Evolutionary conservation across 1,139 yeast genomes (phyloP).

Genomic region (Kurtzmaniella quercitrusa): DNA sequence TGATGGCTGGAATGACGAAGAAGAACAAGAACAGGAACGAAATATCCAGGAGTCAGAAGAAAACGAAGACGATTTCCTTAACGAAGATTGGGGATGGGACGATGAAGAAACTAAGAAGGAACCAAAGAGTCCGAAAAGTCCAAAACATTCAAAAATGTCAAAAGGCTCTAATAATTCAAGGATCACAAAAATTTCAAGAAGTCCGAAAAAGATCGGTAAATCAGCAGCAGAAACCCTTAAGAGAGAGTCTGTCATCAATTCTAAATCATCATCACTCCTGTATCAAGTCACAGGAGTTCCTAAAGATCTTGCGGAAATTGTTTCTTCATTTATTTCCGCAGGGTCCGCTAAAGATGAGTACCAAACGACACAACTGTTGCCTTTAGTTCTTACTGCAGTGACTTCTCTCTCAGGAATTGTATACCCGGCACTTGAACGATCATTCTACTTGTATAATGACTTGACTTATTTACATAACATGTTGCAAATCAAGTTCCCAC

Average conservation of each 20-base stretch:
- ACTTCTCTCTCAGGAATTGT: constrained; percentile 27
- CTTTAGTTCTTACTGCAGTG: constrained; percentile 17
- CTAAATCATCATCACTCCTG: not conserved
- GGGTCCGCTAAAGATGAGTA: not conserved
- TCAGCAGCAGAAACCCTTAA: not conserved
- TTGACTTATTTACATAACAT: constrained; percentile 19
- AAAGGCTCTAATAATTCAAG: not conserved
- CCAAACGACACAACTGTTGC: not conserved
- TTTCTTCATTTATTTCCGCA: not conserved
- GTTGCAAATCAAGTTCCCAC: not conserved
- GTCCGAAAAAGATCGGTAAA: not conserved
- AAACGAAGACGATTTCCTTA: constrained; percentile 4
- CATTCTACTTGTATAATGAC: constrained; percentile 36
- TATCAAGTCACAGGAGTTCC: constrained; percentile 1
- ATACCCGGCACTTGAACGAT: constrained; percentile 29
- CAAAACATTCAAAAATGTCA: not conserved
- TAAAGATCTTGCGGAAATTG: not conserved
- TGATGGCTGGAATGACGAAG: constrained; percentile 4
- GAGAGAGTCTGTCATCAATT: not conserved
- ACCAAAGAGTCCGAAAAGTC: constrained; percentile 1
- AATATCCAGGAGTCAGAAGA: constrained; percentile 1
- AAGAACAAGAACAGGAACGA: not conserved
- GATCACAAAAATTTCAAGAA: not conserved
- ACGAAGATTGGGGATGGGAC: constrained; percentile 11
- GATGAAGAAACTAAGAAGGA: constrained; percentile 6